phyloP scores from a whole-genome alignment of 2,329 filamentous ascomycete genomes.

The Metarhizium robertsii region DNA sequence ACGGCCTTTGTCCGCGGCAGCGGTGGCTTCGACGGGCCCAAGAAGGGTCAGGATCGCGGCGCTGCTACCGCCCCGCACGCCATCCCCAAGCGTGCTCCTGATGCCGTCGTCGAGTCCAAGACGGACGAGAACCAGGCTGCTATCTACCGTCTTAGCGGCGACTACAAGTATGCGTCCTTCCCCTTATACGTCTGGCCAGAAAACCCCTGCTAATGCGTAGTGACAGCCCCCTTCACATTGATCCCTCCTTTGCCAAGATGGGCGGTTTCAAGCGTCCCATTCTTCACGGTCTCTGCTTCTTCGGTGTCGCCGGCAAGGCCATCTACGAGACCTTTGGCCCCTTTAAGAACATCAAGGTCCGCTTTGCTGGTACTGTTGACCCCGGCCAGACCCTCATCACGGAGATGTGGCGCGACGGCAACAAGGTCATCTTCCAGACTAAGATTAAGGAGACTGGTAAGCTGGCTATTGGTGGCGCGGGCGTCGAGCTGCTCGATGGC shows the following conservation, averaged over 20 bases:
- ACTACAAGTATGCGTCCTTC: conserved; percentile 58
- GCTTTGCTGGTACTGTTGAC: conserved; percentile 77
- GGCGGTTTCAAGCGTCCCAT: conserved; percentile 94
- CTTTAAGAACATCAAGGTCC: conserved; percentile 86
- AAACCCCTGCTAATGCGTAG: neutral
- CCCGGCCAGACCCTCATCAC: conserved; percentile 85
- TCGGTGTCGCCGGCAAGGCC: conserved; percentile 86
- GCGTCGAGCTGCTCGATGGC: conserved; percentile 56
- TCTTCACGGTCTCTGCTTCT: conserved; percentile 91
- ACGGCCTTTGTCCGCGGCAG: conserved; percentile 88
- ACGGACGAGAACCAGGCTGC: conserved; percentile 89
- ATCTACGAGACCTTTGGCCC: conserved; percentile 74
- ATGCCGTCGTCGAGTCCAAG: conserved; percentile 73
- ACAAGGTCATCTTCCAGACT: conserved; percentile 72
- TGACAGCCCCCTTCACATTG: conserved; percentile 77
- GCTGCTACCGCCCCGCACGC: conserved; percentile 71
- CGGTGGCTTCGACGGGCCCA: conserved; percentile 80
- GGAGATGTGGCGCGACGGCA: conserved; percentile 88
- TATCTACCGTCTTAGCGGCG: conserved; percentile 85
- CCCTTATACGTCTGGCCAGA: neutral
- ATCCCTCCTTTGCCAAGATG: conserved; percentile 87
- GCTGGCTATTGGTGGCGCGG: conserved; percentile 72
- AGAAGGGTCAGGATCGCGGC: conserved; percentile 69
- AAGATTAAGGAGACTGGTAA: conserved; percentile 92
- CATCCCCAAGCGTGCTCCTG: conserved; percentile 67